Conservation (phyloP, 306 rosid genomes). For the Nissolia schottii region DNA sequence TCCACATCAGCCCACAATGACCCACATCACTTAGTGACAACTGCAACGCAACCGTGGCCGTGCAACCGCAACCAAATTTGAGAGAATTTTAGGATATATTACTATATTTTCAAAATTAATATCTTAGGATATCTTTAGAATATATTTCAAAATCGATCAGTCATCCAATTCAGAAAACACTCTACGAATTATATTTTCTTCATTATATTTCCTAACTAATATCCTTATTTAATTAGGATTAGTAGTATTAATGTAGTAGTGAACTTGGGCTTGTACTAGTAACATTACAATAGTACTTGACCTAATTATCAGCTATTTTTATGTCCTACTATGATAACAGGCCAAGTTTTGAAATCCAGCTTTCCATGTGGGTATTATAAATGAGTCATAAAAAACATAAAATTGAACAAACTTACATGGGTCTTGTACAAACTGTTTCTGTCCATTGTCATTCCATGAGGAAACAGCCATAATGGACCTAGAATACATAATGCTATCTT, state of each 20-base stretch:
- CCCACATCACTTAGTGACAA: background rate
- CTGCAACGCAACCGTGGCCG: background rate
- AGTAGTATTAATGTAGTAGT: background rate
- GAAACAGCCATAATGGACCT: constrained; percentile 97
- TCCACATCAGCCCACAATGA: background rate
- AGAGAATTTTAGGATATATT: background rate
- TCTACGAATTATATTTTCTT: background rate
- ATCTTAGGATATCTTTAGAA: background rate
- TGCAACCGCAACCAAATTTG: background rate
- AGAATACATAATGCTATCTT: constrained; percentile 20
- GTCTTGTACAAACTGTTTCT: constrained; percentile 91
- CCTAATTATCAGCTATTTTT: background rate
- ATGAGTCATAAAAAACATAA: background rate
- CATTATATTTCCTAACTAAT: background rate
- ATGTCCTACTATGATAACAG: constrained; percentile 12
- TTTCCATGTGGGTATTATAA: background rate
- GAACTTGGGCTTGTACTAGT: background rate
- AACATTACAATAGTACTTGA: background rate
- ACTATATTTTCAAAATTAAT: background rate
- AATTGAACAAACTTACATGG: constrained; percentile 57
- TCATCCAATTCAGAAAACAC: background rate
- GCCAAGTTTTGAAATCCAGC: background rate
- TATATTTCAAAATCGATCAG: background rate
- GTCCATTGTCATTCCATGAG: constrained; percentile 99
- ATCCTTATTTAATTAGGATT: background rate